phyloP scores from a whole-genome alignment of 441 rosid genomes.

The Arabidopsis hybrid region DNA sequence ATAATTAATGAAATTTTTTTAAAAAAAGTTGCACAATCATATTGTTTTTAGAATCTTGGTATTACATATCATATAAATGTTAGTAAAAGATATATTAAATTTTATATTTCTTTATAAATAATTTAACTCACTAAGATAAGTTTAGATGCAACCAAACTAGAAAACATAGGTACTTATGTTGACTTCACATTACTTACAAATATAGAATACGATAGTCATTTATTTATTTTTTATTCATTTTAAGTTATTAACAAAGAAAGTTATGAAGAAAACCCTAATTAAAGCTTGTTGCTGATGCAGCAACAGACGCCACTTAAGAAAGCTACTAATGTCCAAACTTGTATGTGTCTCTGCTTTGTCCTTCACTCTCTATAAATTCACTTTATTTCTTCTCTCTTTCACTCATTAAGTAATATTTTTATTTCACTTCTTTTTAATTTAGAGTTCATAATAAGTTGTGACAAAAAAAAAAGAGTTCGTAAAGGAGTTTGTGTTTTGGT shows the following conservation, averaged over 20 bases:
- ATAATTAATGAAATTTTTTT: not conserved
- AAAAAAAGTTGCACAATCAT: not conserved
- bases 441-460: slow-evolving; percentile 30
- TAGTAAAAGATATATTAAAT: too few species aligned
- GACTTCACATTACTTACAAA: not conserved
- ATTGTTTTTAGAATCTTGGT: not conserved
- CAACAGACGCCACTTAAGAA: slow-evolving; percentile 63
- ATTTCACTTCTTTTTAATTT: slow-evolving; percentile 30
- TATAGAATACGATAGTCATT: not conserved
- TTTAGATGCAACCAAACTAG: not conserved
- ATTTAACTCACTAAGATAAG: not conserved
- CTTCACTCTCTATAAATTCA: slow-evolving; percentile 51
- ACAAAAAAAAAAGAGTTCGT: slow-evolving; percentile 5
- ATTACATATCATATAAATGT: not conserved
- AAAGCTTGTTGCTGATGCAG: slow-evolving; percentile 62
- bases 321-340: slow-evolving; percentile 81
- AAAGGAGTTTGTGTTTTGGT: slow-evolving; percentile 22
- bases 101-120: too few species aligned
- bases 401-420: slow-evolving; percentile 17
- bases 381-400: slow-evolving; percentile 32
- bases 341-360: slow-evolving; percentile 25
- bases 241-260: not conserved
- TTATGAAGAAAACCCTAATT: slow-evolving; percentile 21
- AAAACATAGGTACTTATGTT: not conserved
- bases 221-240: not conserved